Conservation (phyloP, 2,329 filamentous ascomycete genomes). For the Diaporthe caulivora region DNA sequence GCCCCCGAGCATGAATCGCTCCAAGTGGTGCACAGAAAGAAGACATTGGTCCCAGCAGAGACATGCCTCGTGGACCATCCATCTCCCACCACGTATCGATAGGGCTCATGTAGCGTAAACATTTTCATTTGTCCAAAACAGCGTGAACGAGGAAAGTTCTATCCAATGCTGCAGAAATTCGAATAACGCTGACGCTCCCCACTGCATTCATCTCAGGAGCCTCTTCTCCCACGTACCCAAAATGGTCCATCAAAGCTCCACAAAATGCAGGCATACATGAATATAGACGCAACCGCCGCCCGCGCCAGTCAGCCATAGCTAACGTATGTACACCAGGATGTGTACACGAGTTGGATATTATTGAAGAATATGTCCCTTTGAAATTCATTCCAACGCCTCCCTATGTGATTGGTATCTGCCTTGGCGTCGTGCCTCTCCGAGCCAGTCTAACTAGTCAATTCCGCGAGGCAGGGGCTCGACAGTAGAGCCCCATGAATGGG, state of each 20-base stretch:
- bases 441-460: neutral
- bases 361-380: neutral
- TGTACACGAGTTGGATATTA: constrained; percentile 1
- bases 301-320: neutral
- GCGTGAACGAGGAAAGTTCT: constrained; percentile 10
- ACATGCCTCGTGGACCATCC: no score
- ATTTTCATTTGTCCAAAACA: neutral
- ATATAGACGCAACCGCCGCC: neutral
- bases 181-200: neutral
- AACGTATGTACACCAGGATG: neutral
- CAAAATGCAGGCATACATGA: no score
- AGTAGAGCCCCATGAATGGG: neutral
- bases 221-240: neutral
- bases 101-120: neutral
- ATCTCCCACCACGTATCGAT: neutral
- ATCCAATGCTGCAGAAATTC: neutral
- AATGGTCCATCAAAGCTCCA: neutral
- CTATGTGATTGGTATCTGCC: neutral
- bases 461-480: neutral
- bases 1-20: no score
- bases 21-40: neutral
- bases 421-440: neutral
- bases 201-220: neutral
- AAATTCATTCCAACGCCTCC: neutral
- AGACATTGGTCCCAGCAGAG: neutral